Percentiles rank a stretch among this genome's conserved stretches.
Conservation (phyloP, 2,329 filamentous ascomycete genomes). For the Hymenoscyphus albidus region DNA sequence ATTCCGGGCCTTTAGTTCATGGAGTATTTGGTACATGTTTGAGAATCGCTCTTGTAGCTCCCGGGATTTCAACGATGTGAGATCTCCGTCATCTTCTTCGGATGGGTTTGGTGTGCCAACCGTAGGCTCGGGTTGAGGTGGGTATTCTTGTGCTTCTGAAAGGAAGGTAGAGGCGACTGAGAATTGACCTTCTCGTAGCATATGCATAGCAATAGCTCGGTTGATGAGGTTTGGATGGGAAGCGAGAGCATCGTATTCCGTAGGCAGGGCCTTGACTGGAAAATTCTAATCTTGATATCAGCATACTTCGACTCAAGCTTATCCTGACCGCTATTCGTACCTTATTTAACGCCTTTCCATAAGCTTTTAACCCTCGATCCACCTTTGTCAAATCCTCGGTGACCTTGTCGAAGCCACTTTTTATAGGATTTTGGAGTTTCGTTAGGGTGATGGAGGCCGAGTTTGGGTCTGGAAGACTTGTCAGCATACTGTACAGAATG, state of each 20-base stretch:
- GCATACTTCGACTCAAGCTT: slow-evolving; percentile 6
- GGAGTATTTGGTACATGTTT: slow-evolving; percentile 86
- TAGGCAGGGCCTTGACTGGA: slow-evolving; percentile 60
- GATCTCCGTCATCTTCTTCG: slow-evolving; percentile 37
- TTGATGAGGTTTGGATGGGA: slow-evolving; percentile 77
- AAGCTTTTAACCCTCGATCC: slow-evolving; percentile 76
- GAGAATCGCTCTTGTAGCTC: slow-evolving; percentile 77
- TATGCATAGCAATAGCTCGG: slow-evolving; percentile 92
- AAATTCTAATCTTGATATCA: slow-evolving; percentile 28
- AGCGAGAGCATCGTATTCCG: slow-evolving; percentile 75
- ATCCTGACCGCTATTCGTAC: slow-evolving; percentile 40
- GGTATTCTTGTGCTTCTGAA: slow-evolving; percentile 57
- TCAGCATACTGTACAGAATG: background rate
- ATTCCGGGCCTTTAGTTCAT: slow-evolving; percentile 70
- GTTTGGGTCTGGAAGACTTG: slow-evolving; percentile 54
- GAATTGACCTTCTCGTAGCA: slow-evolving; percentile 92
- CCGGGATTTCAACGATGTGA: slow-evolving; percentile 57
- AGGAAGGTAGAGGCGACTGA: slow-evolving; percentile 82
- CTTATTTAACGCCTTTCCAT: slow-evolving; percentile 81
- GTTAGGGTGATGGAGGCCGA: slow-evolving; percentile 71
- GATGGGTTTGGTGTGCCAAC: slow-evolving; percentile 34
- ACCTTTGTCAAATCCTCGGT: slow-evolving; percentile 80
- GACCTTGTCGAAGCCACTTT: slow-evolving; percentile 73
- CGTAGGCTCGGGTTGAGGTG: slow-evolving; percentile 38
- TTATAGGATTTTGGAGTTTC: slow-evolving; percentile 81